Evolutionary conservation across 1,284 basidiomycete species (phyloP).

Genomic region (Xerocomus amazonicus): DNA sequence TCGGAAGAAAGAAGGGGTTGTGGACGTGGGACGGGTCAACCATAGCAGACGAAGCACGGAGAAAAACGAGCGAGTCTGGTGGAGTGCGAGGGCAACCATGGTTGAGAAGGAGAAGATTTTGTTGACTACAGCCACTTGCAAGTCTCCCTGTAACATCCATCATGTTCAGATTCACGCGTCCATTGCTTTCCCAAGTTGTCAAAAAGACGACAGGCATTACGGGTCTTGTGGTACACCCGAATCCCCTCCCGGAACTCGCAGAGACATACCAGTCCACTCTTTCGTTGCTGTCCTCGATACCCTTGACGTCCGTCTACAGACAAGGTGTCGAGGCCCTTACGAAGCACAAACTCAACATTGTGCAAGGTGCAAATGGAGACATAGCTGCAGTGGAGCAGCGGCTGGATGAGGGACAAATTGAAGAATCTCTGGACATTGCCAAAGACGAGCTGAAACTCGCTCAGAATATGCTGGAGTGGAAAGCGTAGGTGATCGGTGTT

Average conservation of each 20-base stretch:
- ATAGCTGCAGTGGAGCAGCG: slow-evolving; percentile 66
- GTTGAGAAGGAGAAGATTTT: not conserved
- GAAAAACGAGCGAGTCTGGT: slow-evolving; percentile 33
- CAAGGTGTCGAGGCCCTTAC: slow-evolving; percentile 88
- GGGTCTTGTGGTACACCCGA: slow-evolving; percentile 68
- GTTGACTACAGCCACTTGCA: slow-evolving; percentile 1
- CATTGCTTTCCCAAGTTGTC: slow-evolving; percentile 58
- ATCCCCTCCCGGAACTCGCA: slow-evolving; percentile 76
- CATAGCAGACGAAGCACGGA: slow-evolving; percentile 38
- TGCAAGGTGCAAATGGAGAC: slow-evolving; percentile 68
- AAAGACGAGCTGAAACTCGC: slow-evolving; percentile 79
- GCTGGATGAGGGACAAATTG: slow-evolving; percentile 76
- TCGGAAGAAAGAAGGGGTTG: slow-evolving; percentile 28
- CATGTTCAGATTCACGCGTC: slow-evolving; percentile 80
- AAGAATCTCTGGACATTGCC: slow-evolving; percentile 82
- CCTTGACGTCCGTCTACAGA: slow-evolving; percentile 82
- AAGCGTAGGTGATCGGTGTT: slow-evolving; percentile 68
- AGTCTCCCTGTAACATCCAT: slow-evolving; percentile 21
- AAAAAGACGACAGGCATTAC: slow-evolving; percentile 82
- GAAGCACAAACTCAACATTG: slow-evolving; percentile 74
- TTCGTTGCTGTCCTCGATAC: slow-evolving; percentile 65
- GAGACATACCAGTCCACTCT: slow-evolving; percentile 82
- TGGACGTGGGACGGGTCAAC: slow-evolving; percentile 26
- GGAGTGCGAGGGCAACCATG: slow-evolving; percentile 43
- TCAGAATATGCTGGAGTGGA: slow-evolving; percentile 90